Base-by-base conservation (phyloP, 306 rosid genomes). In the Mimosa bimucronata region DNA sequence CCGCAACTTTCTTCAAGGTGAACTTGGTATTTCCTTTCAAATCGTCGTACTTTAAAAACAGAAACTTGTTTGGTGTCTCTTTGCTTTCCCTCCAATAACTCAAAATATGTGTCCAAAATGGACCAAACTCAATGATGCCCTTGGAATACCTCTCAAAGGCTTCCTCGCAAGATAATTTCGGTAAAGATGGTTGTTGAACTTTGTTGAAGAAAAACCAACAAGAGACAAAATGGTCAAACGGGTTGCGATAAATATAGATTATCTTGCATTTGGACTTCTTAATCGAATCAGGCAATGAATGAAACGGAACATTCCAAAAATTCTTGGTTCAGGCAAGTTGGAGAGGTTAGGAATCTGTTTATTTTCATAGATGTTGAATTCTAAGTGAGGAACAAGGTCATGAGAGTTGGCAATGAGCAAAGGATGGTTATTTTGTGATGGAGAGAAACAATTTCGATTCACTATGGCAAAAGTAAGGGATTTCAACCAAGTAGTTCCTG, bases 41-140 rank as follows among this genome's bases (percentile, higher is more conserved):
- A 12, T 88, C 86, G 70, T 91, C 93, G 52, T 89, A 91, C 58
- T 78, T 88, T 31, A 91, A 74, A 75, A 91, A 91, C 10, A 89
- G 64, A 15, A 91, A 89, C 14, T 87, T 88, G 18, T 89, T 29
- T 2, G 89, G 89, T 4, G 48, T 77, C 66, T 75, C 82, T 29
- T 71, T 46, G 83, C 95, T 86, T 62, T 50, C 9, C 9, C 81
- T 83, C 91, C 91, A 91, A 57, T 91, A 91, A 31, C 88, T 2
- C 25, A 52, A 52, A 5, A 52, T 18, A 52, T 52, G 9, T 0
- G 58, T 18, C 91, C 89, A 88, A 77, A 84, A 91, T 4, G 92
- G 91, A 6, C 95, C 91, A 64, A 19, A 89, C 23, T 81, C 88
- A 2, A 55, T 2, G 3, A 50, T 29, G 3, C 93, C 96, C 0